Evolutionary conservation across 169 alveolate species (phyloP).

Genomic region (Fabrea salina): DNA sequence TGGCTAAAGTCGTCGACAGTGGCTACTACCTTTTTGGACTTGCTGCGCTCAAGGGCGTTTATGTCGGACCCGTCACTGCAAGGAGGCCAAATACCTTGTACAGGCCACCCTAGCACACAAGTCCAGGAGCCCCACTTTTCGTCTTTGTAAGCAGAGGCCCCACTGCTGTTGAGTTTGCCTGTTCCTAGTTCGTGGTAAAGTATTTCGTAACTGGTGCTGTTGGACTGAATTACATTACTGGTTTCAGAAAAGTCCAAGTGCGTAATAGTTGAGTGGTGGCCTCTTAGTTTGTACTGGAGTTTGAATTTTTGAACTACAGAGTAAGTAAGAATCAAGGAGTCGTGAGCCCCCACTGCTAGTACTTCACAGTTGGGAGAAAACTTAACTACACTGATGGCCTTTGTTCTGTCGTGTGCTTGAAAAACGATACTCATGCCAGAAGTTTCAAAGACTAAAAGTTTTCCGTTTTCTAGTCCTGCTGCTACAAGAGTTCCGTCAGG

Average conservation of each 20-base stretch:
- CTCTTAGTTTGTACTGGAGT: slow-evolving; percentile 58
- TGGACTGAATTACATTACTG: slow-evolving; percentile 59
- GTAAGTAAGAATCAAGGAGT: slow-evolving; percentile 54
- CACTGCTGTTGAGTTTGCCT: slow-evolving; percentile 56
- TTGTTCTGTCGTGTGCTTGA: slow-evolving; percentile 54
- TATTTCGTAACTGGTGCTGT: slow-evolving; percentile 68
- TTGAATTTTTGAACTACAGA: slow-evolving; percentile 60
- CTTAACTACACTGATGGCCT: slow-evolving; percentile 55
- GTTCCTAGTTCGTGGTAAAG: slow-evolving; percentile 46
- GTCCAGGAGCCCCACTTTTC: slow-evolving; percentile 77
- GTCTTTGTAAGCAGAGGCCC: slow-evolving; percentile 55
- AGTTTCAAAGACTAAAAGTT: slow-evolving; percentile 61
- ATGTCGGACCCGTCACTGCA: slow-evolving; percentile 83
- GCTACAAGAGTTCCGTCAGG: slow-evolving; percentile 70
- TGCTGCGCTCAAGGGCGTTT: slow-evolving; percentile 70
- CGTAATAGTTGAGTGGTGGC: slow-evolving; percentile 58
- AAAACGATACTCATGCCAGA: slow-evolving; percentile 41
- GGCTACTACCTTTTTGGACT: slow-evolving; percentile 58
- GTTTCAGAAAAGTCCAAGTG: slow-evolving; percentile 80
- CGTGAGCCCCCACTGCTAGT: slow-evolving; percentile 74
- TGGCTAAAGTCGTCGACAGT: slow-evolving; percentile 85
- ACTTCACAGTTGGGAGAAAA: slow-evolving; percentile 62
- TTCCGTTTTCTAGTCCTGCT: slow-evolving; percentile 78
- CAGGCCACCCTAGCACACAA: slow-evolving; percentile 75
- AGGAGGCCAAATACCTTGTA: slow-evolving; percentile 86